A percentile compares a stretch with the other conserved stretches of the same genome.
These are phyloP conservation scores for Alternaria consortialis DNA, from an alignment of 2,329 filamentous ascomycete species.

Conservation along the genomic window DNA sequence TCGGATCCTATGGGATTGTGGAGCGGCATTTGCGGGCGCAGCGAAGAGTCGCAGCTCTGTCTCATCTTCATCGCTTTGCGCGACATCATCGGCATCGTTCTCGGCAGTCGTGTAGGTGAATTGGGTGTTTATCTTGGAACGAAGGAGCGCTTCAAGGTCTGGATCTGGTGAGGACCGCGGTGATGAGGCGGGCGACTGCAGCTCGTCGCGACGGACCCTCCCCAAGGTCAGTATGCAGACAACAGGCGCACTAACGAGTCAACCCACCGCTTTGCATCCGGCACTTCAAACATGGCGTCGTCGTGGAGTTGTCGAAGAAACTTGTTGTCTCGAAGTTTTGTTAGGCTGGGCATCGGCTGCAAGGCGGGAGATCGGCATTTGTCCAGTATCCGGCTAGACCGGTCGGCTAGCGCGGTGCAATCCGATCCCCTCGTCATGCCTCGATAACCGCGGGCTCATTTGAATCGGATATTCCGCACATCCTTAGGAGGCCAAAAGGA, in stretches of 20 bases:
- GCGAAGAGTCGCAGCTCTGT: constrained; percentile 49
- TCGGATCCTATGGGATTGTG: constrained; percentile 42
- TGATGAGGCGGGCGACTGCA: constrained; percentile 45
- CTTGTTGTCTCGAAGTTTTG: constrained; percentile 7
- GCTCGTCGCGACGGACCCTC: constrained; percentile 48
- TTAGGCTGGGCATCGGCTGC: constrained; percentile 8
- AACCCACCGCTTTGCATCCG: constrained; percentile 38
- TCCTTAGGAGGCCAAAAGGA: constrained; percentile 1
- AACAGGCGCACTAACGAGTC: not conserved
- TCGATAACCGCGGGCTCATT: constrained; percentile 1
- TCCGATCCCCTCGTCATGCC: constrained; percentile 3
- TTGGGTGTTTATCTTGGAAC: constrained; percentile 32
- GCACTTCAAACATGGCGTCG: constrained; percentile 33
- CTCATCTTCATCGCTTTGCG: constrained; percentile 38
- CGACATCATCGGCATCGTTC: constrained; percentile 8
- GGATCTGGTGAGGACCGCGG: constrained; percentile 49
- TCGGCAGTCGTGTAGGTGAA: constrained; percentile 36
- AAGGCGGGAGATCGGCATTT: constrained; percentile 20
- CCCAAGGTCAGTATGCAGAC: constrained; percentile 18
- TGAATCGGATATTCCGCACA: constrained; percentile 6
- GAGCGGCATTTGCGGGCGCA: constrained; percentile 29
- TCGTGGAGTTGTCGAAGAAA: not conserved
- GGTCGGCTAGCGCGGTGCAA: not conserved
- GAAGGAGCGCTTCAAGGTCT: constrained; percentile 42
- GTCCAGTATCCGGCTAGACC: not conserved